phyloP scores from a whole-genome alignment of 805 yeast genomes.

The Kockiozyma suomiensis region DNA sequence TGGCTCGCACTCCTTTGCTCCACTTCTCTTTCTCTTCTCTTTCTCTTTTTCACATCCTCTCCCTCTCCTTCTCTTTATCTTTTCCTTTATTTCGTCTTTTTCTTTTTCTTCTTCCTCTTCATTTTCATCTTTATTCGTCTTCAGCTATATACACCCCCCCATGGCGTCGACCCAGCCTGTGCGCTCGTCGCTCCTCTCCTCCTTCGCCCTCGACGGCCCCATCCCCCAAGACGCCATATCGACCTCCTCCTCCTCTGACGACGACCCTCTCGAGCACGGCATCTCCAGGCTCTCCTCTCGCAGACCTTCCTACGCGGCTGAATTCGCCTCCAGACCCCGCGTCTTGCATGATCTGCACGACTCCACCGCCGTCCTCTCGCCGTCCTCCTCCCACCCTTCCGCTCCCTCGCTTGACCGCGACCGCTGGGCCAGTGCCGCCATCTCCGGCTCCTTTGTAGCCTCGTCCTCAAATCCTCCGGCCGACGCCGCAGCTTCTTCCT shows the following conservation, averaged over 20 bases:
- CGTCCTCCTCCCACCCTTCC: conserved; percentile 28
- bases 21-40: background rate
- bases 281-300: conserved; percentile 59
- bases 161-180: conserved; percentile 1
- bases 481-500: background rate
- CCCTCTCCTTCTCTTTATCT: background rate
- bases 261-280: conserved; percentile 37
- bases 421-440: conserved; percentile 17
- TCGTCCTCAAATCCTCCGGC: no score
- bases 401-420: conserved; percentile 24
- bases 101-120: background rate
- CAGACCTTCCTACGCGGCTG: conserved; percentile 70
- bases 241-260: conserved; percentile 19
- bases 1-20: background rate
- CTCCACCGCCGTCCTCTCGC: conserved; percentile 17
- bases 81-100: background rate
- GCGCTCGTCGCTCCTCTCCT: conserved; percentile 2
- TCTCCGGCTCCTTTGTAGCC: no score
- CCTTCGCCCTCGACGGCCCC: conserved; percentile 5
- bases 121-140: background rate
- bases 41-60: background rate
- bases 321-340: conserved; percentile 48
- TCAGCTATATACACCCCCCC: background rate
- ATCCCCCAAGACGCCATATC: conserved; percentile 9
- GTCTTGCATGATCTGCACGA: background rate